Evolutionary conservation across 768 basidiomycete species (phyloP), one percentile per base, ranked within the genome.

Genomic region (Tylopilus sp.): DNA sequence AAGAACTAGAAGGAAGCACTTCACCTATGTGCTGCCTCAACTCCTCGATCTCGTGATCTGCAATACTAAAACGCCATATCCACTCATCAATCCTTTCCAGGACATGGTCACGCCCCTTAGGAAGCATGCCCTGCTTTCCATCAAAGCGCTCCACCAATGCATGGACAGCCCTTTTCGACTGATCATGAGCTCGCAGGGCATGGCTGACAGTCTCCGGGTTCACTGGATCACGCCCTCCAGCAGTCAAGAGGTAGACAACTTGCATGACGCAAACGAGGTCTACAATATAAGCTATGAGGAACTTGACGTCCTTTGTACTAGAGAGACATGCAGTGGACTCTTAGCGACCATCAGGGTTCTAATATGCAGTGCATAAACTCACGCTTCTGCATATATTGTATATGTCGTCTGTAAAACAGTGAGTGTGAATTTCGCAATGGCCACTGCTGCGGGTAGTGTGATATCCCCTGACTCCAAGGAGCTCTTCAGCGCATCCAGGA

Each of bases 261-360:
- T 61, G 59, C 59, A 60, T 61, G 51, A 57, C 41, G 25, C 50
- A 60, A 19, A 57, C 48, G 26, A 60, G n/a, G 45, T 57, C 44
- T 3, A 61, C 42, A 24, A 57, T 52, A 40, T 49, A 60, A 24
- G 29, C 48, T 48, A 60, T 60, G 26, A 60, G 26, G n/a, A 57
- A 19, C 14, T 50, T 60, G 19, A 50, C 59, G 19, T 50, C 48
- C 24, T 29, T 50, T 40, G 50, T 47, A 8, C 59, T 59, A 16
- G 12, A 4, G 40, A 40, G 21, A 11, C 26, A 26, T 19, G 19
- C 14, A 3, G 7, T 13, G 1, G 2, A 19, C n/a, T n/a, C n/a
- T n/a, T n/a, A n/a, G n/a, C n/a, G n/a, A n/a, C n/a, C n/a, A n/a
- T n/a, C n/a, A n/a, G n/a, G n/a, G n/a, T n/a, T n/a, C n/a, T n/a